Base-by-base conservation (phyloP, 306 rosid species). In the Pyrus communis region DNA sequence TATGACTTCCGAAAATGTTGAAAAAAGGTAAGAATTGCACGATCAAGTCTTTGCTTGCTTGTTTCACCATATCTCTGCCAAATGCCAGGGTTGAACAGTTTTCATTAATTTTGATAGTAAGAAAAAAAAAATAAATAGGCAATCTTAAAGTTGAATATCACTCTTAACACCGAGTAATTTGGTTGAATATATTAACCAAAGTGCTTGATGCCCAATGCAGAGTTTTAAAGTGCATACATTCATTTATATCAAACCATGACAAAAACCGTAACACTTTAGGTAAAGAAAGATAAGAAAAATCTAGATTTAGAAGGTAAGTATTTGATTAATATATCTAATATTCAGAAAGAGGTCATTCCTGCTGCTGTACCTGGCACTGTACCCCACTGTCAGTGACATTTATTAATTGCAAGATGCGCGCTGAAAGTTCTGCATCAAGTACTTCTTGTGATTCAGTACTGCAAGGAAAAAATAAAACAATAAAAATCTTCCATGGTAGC, bases 1-100 rank as follows among this genome's bases (percentile, higher is more conserved):
- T 92, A 96, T 70, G 99, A 92, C 90, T 92, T 92, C 18, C 98
- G 87, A 71, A 96, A 96, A 85, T 96, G 84, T 85, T 96, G 99
- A 86, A 91, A 96, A 86, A 96, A 96, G 25, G 92, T 91, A 80
- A 96, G 99, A 77, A 96, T 88, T 81, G 98, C 99, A 81, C 98
- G 93, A 84, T 96, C 99, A 70, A 96, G 94, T 79, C 99, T 85
- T 84, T 96, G 99, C 85, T 96, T 96, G 94, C 98, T 87, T 82
- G 88, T 61, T 84, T 91, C 97, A 79, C 90, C 82, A 51, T 96
- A 96, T 78, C 99, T 87, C 99, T 92, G 93, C 69, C 80, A 87
- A 79, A 84, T 76, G 60, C 70, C 76, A 83, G 78, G 57, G 70
- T 21, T 49, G 21, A 51, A 15, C 9, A 51, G 21, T 51, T 51